phyloP scores from a whole-genome alignment of 768 basidiomycete genomes.

The Candolleomyces aberdarensis region DNA sequence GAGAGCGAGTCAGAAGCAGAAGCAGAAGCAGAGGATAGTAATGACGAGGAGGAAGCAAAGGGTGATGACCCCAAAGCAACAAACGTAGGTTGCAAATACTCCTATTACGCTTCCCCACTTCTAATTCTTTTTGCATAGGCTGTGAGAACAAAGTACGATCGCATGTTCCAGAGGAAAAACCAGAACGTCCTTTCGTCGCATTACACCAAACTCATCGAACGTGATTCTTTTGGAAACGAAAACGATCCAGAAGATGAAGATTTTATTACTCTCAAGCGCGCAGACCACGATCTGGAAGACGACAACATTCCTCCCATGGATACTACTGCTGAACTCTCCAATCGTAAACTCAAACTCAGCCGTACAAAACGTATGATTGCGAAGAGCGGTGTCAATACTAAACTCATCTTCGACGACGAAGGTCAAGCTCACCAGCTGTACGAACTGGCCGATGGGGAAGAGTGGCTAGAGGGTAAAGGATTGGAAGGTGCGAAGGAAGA shows the following conservation, averaged over 20 bases:
- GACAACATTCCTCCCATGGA: slow-evolving; percentile 24
- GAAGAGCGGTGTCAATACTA: slow-evolving; percentile 61
- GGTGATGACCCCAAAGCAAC: slow-evolving; percentile 20
- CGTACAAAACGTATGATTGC: slow-evolving; percentile 69
- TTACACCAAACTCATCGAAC: slow-evolving; percentile 84
- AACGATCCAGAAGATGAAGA: slow-evolving; percentile 67
- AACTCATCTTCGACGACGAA: slow-evolving; percentile 88
- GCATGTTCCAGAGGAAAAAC: slow-evolving; percentile 97
- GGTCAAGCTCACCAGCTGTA: slow-evolving; percentile 80
- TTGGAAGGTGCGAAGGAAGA: slow-evolving; percentile 62
- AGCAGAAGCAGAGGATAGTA: slow-evolving; percentile 10
- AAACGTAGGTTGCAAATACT: slow-evolving; percentile 35
- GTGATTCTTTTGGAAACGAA: slow-evolving; percentile 39
- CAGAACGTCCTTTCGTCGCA: slow-evolving; percentile 89
- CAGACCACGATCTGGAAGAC: slow-evolving; percentile 68
- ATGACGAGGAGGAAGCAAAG: slow-evolving; percentile 15
- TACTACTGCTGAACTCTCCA: slow-evolving; percentile 58
- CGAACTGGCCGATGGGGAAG: slow-evolving; percentile 76
- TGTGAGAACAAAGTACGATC: slow-evolving; percentile 91
- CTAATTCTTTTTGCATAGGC: slow-evolving; percentile 19
- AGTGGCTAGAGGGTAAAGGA: slow-evolving; percentile 61
- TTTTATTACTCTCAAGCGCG: slow-evolving; percentile 93
- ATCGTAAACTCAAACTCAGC: slow-evolving; percentile 78
- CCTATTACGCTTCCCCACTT: background rate
- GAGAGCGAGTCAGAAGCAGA: slow-evolving; percentile 3